Evolutionary conservation across 768 basidiomycete species (phyloP).

Genomic region (Calocera viscosa): DNA sequence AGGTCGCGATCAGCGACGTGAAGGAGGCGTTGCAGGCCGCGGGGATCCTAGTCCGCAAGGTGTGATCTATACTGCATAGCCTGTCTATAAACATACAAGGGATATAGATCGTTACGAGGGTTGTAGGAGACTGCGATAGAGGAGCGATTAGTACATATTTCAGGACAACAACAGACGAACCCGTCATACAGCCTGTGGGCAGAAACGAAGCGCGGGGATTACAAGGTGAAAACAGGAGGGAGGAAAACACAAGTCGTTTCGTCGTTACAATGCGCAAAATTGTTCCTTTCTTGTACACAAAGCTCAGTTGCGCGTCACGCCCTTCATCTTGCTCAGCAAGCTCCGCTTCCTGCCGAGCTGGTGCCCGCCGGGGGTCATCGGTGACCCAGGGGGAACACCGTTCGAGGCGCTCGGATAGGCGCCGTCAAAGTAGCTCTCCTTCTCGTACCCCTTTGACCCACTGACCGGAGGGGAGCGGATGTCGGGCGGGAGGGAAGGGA

Average conservation of each 20-base stretch:
- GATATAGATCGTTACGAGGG: not conserved
- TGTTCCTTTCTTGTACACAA: not conserved
- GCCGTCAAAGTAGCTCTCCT: slow-evolving; percentile 42
- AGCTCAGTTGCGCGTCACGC: slow-evolving; percentile 39
- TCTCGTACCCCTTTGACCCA: slow-evolving; percentile 19
- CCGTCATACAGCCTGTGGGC: not conserved
- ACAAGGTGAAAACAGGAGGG: not conserved
- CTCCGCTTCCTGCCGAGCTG: slow-evolving; percentile 61
- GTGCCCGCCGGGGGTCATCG: slow-evolving; percentile 18
- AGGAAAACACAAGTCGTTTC: not conserved
- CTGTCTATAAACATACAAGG: slow-evolving; percentile 1
- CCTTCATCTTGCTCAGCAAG: slow-evolving; percentile 66
- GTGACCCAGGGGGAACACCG: not conserved
- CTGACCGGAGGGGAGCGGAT: slow-evolving; percentile 18
- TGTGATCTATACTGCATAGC: not conserved
- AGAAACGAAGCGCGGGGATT: not conserved
- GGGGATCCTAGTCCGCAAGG: slow-evolving; percentile 20
- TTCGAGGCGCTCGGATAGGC: slow-evolving; percentile 15
- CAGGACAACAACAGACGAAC: not conserved
- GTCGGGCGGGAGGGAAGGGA: slow-evolving; percentile 34
- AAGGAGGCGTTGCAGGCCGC: slow-evolving; percentile 38
- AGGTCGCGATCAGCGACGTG: slow-evolving; percentile 73
- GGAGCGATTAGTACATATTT: not conserved
- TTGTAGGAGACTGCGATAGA: not conserved
- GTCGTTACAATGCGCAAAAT: not conserved